Evolutionary conservation across 2,329 filamentous ascomycete genomes (phyloP), one percentile per base, ranked within the genome.

Genomic region (Trichoderma sp.): DNA sequence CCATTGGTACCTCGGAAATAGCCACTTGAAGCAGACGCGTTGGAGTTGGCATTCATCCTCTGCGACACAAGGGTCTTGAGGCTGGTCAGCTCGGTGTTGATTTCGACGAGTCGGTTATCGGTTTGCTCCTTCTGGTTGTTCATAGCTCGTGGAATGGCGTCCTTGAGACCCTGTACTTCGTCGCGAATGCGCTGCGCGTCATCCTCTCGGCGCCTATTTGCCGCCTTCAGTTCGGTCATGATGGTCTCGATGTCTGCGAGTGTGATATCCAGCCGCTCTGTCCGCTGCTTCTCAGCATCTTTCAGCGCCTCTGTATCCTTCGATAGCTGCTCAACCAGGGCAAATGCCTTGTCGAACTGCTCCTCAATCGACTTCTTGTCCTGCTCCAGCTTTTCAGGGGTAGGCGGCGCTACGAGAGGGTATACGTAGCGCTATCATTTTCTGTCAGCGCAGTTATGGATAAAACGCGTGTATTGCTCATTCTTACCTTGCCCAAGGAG

Each of bases 361-460:
- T 94, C 94, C 78, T 98, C 94, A 69, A 99, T 94, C 49, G 89
- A 88, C 71, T 93, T 89, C 81, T 99, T 99, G 79, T 99, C 96
- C 78, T 96, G 91, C 77, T 97, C 93, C 11, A 99, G 85, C 77
- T 97, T 94, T 68, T 96, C 94, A 11, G 94, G 93, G 1, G 96
- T 99, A 1, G 96, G 96, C 4, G 96, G 96, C 14, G 94, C 91
- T 71, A 99, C 93, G 33, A 99, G 84, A 53, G 96, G 96, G 72
- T 92, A 88, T 69, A 99, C 89, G 76, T 99, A 99, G 76, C 96
- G 92, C 89, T 96, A 74, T 6, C 16, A 74, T 5, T n/a, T 5
- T 55, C 21, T 35, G 72, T 81, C 70, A 81, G 74, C 29, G 31
- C 16, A 53, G 61, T 66, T 19, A 5, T 37, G n/a, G 40, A 14